phyloP scores from a whole-genome alignment of 352 stramenopile species.

The Pythium volutum region DNA sequence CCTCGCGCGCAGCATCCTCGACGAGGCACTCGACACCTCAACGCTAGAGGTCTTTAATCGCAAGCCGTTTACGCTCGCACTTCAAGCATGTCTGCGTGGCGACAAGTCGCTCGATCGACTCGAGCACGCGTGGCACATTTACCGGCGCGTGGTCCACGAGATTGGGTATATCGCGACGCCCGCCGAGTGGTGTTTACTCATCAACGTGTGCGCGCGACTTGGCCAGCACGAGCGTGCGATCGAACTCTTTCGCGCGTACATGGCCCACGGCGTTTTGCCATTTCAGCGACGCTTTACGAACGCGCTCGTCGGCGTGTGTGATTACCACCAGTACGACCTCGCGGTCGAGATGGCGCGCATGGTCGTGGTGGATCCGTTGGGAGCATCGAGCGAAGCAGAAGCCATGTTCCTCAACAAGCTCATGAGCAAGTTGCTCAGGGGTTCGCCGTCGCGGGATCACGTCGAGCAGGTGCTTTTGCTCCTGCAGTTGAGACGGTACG shows the following conservation, averaged over 20 bases:
- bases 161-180: conserved; percentile 44
- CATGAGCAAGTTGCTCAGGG: conserved; percentile 53
- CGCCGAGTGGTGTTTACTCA: conserved; percentile 39
- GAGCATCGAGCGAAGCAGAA: conserved; percentile 8
- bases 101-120: conserved; percentile 14
- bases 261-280: conserved; percentile 32
- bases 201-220: conserved; percentile 47
- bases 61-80: conserved; percentile 1
- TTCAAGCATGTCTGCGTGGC: conserved; percentile 11
- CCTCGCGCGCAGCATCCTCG: conserved; percentile 5
- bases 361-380: conserved; percentile 17
- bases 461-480: conserved; percentile 10
- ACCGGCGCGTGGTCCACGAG: conserved; percentile 30
- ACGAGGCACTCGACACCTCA: conserved; percentile 3
- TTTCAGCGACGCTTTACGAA: conserved; percentile 40
- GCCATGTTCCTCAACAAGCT: conserved; percentile 43
- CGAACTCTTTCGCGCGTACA: conserved; percentile 43
- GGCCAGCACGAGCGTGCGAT: conserved; percentile 33
- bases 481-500: conserved; percentile 35
- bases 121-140: conserved; percentile 34
- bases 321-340: conserved; percentile 28
- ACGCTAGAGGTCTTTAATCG: not conserved
- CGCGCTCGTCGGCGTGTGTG: conserved; percentile 35
- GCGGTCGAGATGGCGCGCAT: conserved; percentile 40
- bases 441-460: conserved; percentile 28